Percentiles rank a stretch among this genome's conserved stretches.
phyloP scores from a whole-genome alignment of 2,329 filamentous ascomycete species.

The Cylindrodendrum hubeiense region DNA sequence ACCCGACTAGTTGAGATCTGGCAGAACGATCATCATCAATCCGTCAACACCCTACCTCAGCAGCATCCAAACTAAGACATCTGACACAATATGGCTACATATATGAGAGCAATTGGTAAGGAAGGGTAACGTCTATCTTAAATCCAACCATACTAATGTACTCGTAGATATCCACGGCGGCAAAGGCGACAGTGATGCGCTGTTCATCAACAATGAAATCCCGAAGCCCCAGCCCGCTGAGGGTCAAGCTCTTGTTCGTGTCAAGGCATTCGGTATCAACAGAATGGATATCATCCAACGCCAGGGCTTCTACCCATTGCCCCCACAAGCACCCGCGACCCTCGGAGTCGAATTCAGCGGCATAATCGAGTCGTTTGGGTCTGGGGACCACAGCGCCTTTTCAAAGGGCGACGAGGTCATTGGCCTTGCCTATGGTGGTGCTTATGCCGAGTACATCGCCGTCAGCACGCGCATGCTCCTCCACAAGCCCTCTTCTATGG shows the following conservation, averaged over 20 bases:
- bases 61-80: neutral
- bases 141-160: neutral
- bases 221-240: constrained; percentile 61
- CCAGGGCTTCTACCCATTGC: constrained; percentile 76
- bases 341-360: constrained; percentile 84
- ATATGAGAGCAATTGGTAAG: constrained; percentile 56
- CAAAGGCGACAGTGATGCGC: constrained; percentile 63
- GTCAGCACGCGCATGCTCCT: constrained; percentile 83
- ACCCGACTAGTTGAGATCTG: neutral
- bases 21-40: neutral
- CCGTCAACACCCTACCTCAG: neutral
- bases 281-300: constrained; percentile 85
- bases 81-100: neutral
- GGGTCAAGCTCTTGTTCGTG: constrained; percentile 80
- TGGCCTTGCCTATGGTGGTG: constrained; percentile 87
- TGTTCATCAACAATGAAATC: constrained; percentile 67
- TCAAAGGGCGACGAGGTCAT: constrained; percentile 83
- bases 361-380: constrained; percentile 68
- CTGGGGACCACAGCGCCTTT: constrained; percentile 66
- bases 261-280: constrained; percentile 88
- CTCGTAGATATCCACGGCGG: constrained; percentile 66
- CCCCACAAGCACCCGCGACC: constrained; percentile 74
- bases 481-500: constrained; percentile 78
- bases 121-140: constrained; percentile 6
- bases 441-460: constrained; percentile 87